Conservation (phyloP, 768 basidiomycete genomes). For the Candolleomyces eurysporus region DNA sequence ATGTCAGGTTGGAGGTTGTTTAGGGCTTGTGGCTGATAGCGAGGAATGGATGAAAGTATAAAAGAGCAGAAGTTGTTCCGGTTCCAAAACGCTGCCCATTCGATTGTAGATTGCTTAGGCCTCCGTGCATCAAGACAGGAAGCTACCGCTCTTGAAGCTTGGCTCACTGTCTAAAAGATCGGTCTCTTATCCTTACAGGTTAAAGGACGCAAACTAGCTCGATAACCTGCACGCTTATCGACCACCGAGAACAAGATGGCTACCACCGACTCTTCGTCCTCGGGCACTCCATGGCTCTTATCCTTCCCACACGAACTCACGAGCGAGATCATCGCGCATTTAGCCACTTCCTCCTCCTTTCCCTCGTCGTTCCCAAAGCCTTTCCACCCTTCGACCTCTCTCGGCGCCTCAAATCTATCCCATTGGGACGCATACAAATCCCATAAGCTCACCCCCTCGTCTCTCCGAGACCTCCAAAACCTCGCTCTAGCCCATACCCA, state of each 20-base stretch:
- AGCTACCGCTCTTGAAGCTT: too few species aligned
- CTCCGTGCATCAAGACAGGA: too few species aligned
- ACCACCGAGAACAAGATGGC: neutral
- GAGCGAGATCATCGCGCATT: neutral
- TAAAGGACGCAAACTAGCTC: neutral
- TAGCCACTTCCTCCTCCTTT: neutral
- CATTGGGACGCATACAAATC: neutral
- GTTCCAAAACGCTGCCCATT: too few species aligned
- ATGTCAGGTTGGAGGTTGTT: neutral
- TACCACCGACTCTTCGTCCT: slow-evolving; percentile 15
- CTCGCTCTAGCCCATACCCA: neutral
- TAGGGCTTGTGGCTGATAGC: neutral
- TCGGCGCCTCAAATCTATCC: neutral
- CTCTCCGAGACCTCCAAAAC: neutral
- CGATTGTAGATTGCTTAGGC: too few species aligned
- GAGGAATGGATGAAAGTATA: neutral
- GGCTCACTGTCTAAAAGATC: too few species aligned
- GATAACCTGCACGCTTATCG: neutral
- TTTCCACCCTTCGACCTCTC: too few species aligned
- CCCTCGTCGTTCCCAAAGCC: too few species aligned
- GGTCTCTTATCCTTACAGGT: too few species aligned
- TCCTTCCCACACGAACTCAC: neutral
- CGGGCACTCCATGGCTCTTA: neutral
- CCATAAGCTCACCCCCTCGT: neutral
- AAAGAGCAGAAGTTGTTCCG: too few species aligned